Conservation (phyloP, 2,329 filamentous ascomycete species). For the Conoideocrella luteorostrata region DNA sequence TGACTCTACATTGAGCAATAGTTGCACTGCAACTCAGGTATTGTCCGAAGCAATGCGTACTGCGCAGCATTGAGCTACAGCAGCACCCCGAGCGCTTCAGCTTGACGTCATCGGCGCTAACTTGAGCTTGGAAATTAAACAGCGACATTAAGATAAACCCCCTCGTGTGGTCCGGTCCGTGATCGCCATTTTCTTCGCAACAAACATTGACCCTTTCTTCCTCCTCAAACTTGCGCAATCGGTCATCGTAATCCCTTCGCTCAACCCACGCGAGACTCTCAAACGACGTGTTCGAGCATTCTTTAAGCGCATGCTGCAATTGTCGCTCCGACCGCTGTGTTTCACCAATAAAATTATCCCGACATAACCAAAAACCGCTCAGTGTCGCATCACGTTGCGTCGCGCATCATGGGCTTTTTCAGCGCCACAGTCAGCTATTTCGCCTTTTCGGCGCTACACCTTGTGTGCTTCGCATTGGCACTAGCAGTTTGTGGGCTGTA, state of each 20-base stretch:
- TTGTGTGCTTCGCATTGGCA: constrained; percentile 70
- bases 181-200: background rate
- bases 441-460: constrained; percentile 57
- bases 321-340: background rate
- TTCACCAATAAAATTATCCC: background rate
- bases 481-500: constrained; percentile 76
- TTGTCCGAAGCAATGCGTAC: no score
- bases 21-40: no score
- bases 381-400: background rate
- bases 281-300: background rate
- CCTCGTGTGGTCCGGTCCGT: background rate
- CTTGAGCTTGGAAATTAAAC: constrained; percentile 2
- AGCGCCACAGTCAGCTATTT: constrained; percentile 42
- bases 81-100: background rate
- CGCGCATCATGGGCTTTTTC: constrained; percentile 38
- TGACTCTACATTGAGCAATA: no score
- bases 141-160: background rate
- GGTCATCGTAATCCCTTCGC: background rate
- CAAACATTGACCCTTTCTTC: background rate
- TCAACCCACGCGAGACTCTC: background rate
- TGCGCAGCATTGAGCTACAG: no score
- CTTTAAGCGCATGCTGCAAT: background rate
- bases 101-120: constrained; percentile 2
- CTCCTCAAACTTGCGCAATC: background rate
- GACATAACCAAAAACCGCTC: background rate